Conservation (phyloP, 371 early-diverging fungal genomes). For the Smittium mucronatum region DNA sequence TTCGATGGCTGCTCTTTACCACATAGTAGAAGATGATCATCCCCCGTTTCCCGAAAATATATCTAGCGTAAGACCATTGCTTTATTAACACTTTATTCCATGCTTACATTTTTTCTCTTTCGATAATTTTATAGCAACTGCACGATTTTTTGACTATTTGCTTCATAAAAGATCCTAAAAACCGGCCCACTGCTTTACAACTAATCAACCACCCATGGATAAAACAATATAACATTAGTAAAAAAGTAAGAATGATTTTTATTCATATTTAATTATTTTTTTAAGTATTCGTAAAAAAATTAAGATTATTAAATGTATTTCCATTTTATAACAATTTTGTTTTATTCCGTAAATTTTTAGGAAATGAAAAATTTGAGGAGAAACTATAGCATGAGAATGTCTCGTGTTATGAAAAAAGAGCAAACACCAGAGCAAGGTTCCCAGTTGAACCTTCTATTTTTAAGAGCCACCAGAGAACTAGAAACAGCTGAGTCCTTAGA, state of each 20-base stretch:
- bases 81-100: too few relatives aligned
- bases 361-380: slow-evolving; percentile 3
- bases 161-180: slow-evolving; percentile 61
- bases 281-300: too few relatives aligned
- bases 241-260: slow-evolving; percentile 32
- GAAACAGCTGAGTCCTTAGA: not conserved
- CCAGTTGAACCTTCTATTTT: slow-evolving; percentile 4
- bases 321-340: too few relatives aligned
- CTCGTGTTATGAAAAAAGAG: slow-evolving; percentile 5
- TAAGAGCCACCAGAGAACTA: not conserved
- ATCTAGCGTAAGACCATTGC: too few relatives aligned
- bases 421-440: not conserved
- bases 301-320: too few relatives aligned
- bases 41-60: slow-evolving; percentile 77
- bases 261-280: too few relatives aligned
- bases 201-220: slow-evolving; percentile 63
- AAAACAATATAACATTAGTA: slow-evolving; percentile 30
- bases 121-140: too few relatives aligned
- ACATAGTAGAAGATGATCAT: slow-evolving; percentile 75
- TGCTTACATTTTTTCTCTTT: too few relatives aligned
- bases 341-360: too few relatives aligned
- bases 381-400: slow-evolving; percentile 8
- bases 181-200: slow-evolving; percentile 53
- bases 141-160: slow-evolving; percentile 58
- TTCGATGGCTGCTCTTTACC: slow-evolving; percentile 77